phyloP scores from a whole-genome alignment of 768 basidiomycete species.

The Psilocybe azurescens region DNA sequence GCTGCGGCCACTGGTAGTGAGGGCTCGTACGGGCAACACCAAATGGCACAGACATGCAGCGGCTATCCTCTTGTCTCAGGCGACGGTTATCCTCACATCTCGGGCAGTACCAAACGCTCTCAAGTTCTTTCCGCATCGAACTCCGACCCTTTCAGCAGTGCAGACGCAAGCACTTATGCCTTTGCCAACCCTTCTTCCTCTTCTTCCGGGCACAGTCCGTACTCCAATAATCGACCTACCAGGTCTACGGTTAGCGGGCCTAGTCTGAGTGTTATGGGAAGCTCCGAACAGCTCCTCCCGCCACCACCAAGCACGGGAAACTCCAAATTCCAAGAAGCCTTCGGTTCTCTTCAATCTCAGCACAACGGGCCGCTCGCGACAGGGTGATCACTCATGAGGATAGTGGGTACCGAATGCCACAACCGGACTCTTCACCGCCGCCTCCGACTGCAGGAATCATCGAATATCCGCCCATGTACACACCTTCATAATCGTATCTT shows the following conservation, averaged over 20 bases:
- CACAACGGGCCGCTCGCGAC: not conserved
- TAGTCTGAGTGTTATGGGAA: not conserved
- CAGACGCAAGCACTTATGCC: not conserved
- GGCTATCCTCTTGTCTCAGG: not conserved
- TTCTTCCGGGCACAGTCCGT: not conserved
- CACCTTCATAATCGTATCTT: not conserved
- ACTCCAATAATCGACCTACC: not conserved
- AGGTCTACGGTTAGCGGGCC: not conserved
- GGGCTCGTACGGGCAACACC: not conserved
- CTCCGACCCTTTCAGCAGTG: not conserved
- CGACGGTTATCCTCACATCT: not conserved
- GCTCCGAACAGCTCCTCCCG: not conserved
- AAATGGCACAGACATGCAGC: not conserved
- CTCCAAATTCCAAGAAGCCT: slow-evolving; percentile 1
- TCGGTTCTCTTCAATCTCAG: not conserved
- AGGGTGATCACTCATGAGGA: not conserved
- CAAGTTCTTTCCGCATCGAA: not conserved
- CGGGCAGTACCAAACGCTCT: not conserved
- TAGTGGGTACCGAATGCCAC: not conserved
- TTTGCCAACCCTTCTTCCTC: not conserved
- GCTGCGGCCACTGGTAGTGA: no score
- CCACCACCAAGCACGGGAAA: not conserved
- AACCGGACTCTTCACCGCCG: not conserved
- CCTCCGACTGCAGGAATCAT: not conserved
- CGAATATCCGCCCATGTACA: slow-evolving; percentile 6